Evolutionary conservation across 2,329 filamentous ascomycete genomes (phyloP).

Genomic region (Colletotrichum neosansevieriae): DNA sequence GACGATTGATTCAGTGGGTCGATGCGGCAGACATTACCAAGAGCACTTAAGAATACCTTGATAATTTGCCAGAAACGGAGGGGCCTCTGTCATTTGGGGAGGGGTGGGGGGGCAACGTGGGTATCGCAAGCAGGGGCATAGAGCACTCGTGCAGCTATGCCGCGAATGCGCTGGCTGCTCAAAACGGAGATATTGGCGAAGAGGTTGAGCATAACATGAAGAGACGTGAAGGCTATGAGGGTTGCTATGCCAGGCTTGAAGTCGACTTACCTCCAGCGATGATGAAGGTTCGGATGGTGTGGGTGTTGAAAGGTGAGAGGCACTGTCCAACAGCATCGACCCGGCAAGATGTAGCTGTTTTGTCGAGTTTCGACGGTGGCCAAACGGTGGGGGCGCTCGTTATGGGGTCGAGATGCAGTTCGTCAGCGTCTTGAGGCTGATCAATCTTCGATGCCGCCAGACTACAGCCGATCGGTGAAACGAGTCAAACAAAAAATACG

Average conservation of each 20-base stretch:
- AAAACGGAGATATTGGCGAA: background rate
- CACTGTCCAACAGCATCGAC: background rate
- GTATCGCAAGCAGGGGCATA: constrained; percentile 6
- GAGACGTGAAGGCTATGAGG: constrained; percentile 9
- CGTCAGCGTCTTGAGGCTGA: background rate
- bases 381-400: constrained; percentile 3
- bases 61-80: constrained; percentile 22
- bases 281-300: background rate
- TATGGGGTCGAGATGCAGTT: constrained; percentile 2
- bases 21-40: constrained; percentile 15
- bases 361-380: constrained; percentile 3
- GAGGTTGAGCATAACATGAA: background rate
- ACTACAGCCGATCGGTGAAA: background rate
- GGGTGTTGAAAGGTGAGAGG: too few relatives aligned
- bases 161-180: background rate
- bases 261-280: constrained; percentile 14
- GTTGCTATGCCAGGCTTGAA: constrained; percentile 4
- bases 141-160: background rate
- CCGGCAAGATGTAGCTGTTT: background rate
- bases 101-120: constrained; percentile 16
- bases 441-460: background rate
- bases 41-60: constrained; percentile 22
- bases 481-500: background rate
- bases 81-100: constrained; percentile 10
- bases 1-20: constrained; percentile 6